A percentile compares a stretch with the other conserved stretches of the same genome.
These are phyloP conservation scores for Cyamopsis tetragonoloba DNA, from an alignment of 306 rosid genomes.

Conservation along the genomic window DNA sequence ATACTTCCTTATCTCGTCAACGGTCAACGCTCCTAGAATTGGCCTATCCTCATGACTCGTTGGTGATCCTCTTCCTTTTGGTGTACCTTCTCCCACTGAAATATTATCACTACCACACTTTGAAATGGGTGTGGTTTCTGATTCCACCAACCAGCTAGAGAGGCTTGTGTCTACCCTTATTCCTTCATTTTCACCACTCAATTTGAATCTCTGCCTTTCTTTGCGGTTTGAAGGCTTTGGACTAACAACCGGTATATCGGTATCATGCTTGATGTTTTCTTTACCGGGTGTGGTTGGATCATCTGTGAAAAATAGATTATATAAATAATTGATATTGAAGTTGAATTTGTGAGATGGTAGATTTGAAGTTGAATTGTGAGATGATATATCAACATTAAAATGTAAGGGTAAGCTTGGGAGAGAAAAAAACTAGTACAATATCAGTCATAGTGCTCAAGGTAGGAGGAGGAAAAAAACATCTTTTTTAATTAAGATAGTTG, in stretches of 20 bases:
- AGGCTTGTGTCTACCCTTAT: constrained; percentile 67
- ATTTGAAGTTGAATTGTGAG: too few species aligned
- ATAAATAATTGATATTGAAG: too few species aligned
- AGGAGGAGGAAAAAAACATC: too few species aligned
- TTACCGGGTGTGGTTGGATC: too few species aligned
- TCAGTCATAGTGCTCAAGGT: too few species aligned
- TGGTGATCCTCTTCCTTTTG: constrained; percentile 34
- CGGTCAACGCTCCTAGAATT: constrained; percentile 57
- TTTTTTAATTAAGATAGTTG: too few species aligned
- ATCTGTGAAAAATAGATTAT: too few species aligned
- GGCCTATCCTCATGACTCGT: constrained; percentile 47
- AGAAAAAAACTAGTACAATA: too few species aligned
- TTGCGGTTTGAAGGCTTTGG: constrained; percentile 36
- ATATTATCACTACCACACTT: neutral
- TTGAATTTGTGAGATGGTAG: too few species aligned
- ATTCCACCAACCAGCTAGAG: constrained; percentile 80
- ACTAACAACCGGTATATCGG: neutral
- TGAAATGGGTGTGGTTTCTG: constrained; percentile 41
- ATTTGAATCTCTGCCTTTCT: constrained; percentile 16
- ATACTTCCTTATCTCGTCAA: constrained; percentile 45
- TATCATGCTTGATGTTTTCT: constrained; percentile 48
- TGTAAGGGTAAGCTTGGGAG: too few species aligned
- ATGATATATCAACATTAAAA: too few species aligned
- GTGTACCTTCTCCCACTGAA: constrained; percentile 35
- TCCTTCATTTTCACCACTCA: constrained; percentile 22